Evolutionary conservation across 1,139 yeast genomes (phyloP).

Genomic region (Chernovozyma aurita): DNA sequence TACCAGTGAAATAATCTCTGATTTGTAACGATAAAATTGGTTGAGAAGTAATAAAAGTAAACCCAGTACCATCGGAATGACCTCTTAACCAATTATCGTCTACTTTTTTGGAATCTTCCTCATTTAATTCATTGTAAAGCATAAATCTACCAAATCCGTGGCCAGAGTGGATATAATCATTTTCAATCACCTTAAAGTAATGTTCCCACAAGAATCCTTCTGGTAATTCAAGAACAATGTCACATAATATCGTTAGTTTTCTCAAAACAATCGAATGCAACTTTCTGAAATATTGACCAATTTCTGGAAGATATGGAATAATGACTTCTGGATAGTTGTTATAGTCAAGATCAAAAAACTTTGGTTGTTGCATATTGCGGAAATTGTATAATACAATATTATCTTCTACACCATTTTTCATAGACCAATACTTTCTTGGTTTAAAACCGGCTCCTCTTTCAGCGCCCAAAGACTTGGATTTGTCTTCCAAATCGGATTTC

Average conservation of each 20-base stretch:
- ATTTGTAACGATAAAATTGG: conserved; percentile 27
- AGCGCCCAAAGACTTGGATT: conserved; percentile 25
- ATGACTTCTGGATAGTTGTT: conserved; percentile 27
- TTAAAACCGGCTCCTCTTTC: conserved; percentile 29
- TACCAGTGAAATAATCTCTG: conserved; percentile 20
- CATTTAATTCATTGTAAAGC: conserved; percentile 26
- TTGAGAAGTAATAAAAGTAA: conserved; percentile 26
- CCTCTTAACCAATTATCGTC: conserved; percentile 21
- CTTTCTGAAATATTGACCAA: conserved; percentile 23
- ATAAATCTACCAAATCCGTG: conserved; percentile 31
- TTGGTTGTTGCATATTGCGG: conserved; percentile 19
- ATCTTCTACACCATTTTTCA: conserved; percentile 28
- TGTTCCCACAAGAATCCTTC: conserved; percentile 30
- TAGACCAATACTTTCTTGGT: conserved; percentile 29
- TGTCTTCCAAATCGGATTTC: conserved; percentile 27
- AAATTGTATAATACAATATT: conserved; percentile 26
- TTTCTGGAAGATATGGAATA: conserved; percentile 21
- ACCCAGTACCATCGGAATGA: conserved; percentile 26
- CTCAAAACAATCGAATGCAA: conserved; percentile 21
- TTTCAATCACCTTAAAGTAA: conserved; percentile 21
- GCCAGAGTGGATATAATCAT: conserved; percentile 22
- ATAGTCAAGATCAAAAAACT: conserved; percentile 15
- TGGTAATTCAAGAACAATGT: conserved; percentile 27
- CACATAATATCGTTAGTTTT: conserved; percentile 24
- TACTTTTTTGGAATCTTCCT: conserved; percentile 18